Evolutionary conservation across 768 basidiomycete species (phyloP).

Genomic region (Suillus americanus): DNA sequence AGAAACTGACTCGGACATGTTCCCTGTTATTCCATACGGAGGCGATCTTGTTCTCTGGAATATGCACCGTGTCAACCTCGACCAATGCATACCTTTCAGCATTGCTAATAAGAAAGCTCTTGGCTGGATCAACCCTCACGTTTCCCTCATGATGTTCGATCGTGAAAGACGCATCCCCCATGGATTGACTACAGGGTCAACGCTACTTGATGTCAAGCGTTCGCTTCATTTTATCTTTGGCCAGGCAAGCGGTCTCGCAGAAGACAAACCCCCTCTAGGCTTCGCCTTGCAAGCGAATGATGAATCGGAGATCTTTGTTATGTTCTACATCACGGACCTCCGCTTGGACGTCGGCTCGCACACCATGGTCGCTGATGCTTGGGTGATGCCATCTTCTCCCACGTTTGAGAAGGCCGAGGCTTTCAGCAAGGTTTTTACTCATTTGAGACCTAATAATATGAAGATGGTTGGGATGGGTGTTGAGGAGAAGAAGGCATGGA

Average conservation of each 20-base stretch:
- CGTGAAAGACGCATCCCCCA: constrained; percentile 28
- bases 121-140: constrained; percentile 35
- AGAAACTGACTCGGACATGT: constrained; percentile 20
- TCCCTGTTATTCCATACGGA: constrained; percentile 24
- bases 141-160: constrained; percentile 31
- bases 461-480: constrained; percentile 20
- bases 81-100: constrained; percentile 33
- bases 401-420: background rate
- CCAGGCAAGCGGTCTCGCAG: constrained; percentile 22
- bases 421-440: background rate
- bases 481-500: constrained; percentile 47
- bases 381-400: constrained; percentile 38
- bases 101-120: constrained; percentile 11
- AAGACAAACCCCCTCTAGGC: constrained; percentile 16
- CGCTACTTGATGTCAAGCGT: constrained; percentile 33
- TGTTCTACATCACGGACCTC: constrained; percentile 48
- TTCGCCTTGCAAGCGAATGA: constrained; percentile 17
- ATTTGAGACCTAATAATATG: background rate
- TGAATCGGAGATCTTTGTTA: constrained; percentile 27
- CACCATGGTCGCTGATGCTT: constrained; percentile 52
- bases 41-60: constrained; percentile 28
- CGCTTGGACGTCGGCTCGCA: constrained; percentile 48
- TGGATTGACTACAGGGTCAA: background rate
- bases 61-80: constrained; percentile 40
- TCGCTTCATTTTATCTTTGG: constrained; percentile 30